Base-by-base conservation (phyloP, 805 yeast genomes). In the Wickerhamomyces sydowiorum region DNA sequence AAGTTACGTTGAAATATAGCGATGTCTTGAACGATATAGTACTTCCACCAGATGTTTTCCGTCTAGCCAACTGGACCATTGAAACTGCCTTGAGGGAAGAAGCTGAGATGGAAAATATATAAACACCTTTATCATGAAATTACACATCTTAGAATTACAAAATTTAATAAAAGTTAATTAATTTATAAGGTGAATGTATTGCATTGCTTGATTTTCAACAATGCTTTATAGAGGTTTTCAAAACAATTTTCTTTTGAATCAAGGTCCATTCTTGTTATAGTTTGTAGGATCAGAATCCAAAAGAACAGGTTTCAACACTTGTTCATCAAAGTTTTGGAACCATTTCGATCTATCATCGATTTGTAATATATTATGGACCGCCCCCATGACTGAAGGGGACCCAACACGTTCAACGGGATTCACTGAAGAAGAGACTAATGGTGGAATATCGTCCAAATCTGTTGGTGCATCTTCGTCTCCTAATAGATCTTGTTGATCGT, bases 301-400 rank as follows among this genome's bases (percentile, higher is more conserved):
- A 40, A 91, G 73, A 0, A 88, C 96, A 1, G 97, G 97, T 61
- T 90, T 90, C 53, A 93, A 70, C 19, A 93, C 93, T 58, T 87
- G 87, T 53, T 93, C 96, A 59, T 93, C 99, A 57, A 93, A 87
- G 52, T 79, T 83, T 18, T 87, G 83, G 61, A 93, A 93, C 98
- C 99, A 91, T 58, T 76, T 81, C 10, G 90, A 85, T 46, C 81
- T 86, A 49, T 85, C 90, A 48, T 83, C 91, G 1, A 76, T 73
- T 45, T 70, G 68, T 25, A 74, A 55, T 12, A 60, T 54, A 34
- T 46, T 56, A 19, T 55, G 52, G 1, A 60, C 50, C 2, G 57
- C 46, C 7, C 50, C 53, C 18, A 52, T 57, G 7, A 57, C 13
- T 2, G 57, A 53, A 0, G 39, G 17, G 2, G 37, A 35, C 4